phyloP scores from a whole-genome alignment of 2,329 filamentous ascomycete genomes.

The Xylariales sp. region DNA sequence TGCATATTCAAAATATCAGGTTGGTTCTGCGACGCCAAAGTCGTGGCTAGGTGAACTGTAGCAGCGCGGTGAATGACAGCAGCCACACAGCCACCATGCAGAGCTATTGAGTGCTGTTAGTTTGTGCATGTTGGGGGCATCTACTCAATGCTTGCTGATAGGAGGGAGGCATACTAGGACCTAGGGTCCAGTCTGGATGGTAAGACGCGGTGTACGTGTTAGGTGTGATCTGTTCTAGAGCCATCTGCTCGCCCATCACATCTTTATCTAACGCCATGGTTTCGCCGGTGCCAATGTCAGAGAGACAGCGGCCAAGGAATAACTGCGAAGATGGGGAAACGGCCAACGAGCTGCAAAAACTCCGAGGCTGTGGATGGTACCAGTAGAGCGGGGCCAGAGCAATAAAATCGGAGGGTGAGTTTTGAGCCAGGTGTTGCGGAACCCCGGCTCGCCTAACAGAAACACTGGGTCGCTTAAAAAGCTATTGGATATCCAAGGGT shows the following conservation, averaged over 20 bases:
- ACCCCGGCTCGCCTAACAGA: too few relatives aligned
- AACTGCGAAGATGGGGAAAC: too few relatives aligned
- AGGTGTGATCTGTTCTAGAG: conserved; percentile 3
- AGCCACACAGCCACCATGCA: conserved; percentile 13
- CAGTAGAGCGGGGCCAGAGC: too few relatives aligned
- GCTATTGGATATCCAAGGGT: too few relatives aligned
- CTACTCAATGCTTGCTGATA: too few relatives aligned
- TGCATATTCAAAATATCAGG: conserved; percentile 16
- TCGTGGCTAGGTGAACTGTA: conserved; percentile 10
- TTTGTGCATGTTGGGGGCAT: background rate
- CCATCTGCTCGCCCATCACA: conserved; percentile 12
- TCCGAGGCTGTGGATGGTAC: too few relatives aligned
- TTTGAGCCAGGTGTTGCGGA: too few relatives aligned
- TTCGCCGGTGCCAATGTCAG: background rate
- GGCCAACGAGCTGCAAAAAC: too few relatives aligned
- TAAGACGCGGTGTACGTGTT: conserved; percentile 9
- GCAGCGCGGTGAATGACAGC: conserved; percentile 12
- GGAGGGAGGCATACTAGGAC: conserved; percentile 4
- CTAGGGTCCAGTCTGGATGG: conserved; percentile 13
- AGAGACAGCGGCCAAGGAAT: too few relatives aligned
- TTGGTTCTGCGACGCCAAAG: conserved; percentile 10
- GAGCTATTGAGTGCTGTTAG: conserved; percentile 7
- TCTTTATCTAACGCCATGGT: background rate
- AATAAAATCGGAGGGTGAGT: too few relatives aligned
- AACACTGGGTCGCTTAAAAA: too few relatives aligned